Conservation (phyloP, 768 basidiomycete genomes). For the Rhodotorula graminis region DNA sequence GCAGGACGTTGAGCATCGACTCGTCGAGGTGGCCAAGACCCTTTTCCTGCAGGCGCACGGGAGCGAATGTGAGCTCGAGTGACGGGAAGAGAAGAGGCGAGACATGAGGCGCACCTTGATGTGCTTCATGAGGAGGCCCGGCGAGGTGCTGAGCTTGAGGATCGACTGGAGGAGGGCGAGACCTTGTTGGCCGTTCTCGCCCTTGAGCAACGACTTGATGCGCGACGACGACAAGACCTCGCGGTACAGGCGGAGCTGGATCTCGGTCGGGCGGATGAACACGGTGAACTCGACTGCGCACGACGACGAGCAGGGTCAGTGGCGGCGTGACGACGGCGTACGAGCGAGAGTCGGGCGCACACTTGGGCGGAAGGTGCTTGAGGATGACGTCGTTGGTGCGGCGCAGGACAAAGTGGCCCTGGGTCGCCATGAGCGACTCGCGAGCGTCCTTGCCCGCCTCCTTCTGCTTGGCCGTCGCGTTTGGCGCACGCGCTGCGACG, state of each 20-base stretch:
- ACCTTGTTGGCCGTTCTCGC: slow-evolving; percentile 63
- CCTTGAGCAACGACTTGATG: slow-evolving; percentile 63
- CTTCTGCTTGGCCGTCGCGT: slow-evolving; percentile 64
- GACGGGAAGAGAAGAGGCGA: neutral
- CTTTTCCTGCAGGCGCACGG: neutral
- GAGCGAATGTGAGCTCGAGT: too few relatives aligned
- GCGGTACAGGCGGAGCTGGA: slow-evolving; percentile 74
- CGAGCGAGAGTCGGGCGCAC: slow-evolving; percentile 53
- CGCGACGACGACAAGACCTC: slow-evolving; percentile 68
- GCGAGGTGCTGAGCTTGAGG: slow-evolving; percentile 89
- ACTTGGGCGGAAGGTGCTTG: slow-evolving; percentile 83
- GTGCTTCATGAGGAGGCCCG: slow-evolving; percentile 58
- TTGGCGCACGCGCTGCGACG: slow-evolving; percentile 73
- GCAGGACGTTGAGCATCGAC: slow-evolving; percentile 43
- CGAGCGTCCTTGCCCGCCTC: slow-evolving; percentile 73
- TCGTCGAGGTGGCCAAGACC: slow-evolving; percentile 19
- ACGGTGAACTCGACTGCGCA: slow-evolving; percentile 89
- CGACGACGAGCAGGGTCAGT: neutral
- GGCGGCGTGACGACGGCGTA: neutral
- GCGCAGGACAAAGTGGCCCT: slow-evolving; percentile 67
- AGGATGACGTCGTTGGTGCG: slow-evolving; percentile 76
- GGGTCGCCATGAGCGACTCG: slow-evolving; percentile 58
- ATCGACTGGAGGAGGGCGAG: slow-evolving; percentile 71
- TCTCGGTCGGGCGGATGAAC: slow-evolving; percentile 79
- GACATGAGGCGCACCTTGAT: slow-evolving; percentile 5